These are phyloP conservation scores for Insectozyma bohioensis DNA, from an alignment of 1,139 yeast genomes.

Conservation along the genomic window DNA sequence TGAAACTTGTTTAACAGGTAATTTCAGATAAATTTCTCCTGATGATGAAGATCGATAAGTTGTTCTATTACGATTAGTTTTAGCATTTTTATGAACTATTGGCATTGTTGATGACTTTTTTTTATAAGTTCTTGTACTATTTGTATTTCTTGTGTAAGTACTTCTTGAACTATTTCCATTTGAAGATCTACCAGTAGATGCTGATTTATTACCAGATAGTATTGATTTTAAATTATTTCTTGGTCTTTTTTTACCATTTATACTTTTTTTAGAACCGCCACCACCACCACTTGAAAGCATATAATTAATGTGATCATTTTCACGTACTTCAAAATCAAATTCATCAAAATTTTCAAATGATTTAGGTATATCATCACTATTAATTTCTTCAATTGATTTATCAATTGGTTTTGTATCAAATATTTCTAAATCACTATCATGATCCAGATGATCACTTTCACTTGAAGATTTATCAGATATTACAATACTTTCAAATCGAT, in stretches of 20 bases:
- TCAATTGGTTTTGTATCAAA: background rate
- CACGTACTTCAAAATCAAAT: constrained; percentile 11
- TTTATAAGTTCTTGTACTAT: too few species aligned
- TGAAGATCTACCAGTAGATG: too few species aligned
- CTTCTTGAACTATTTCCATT: too few species aligned
- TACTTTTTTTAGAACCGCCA: too few species aligned
- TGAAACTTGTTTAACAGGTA: constrained; percentile 7
- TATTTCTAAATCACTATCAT: constrained; percentile 7
- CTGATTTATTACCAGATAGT: too few species aligned
- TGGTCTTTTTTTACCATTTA: too few species aligned
- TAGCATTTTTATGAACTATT: too few species aligned
- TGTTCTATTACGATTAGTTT: too few species aligned
- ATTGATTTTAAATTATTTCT: too few species aligned
- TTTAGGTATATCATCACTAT: background rate
- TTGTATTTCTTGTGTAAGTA: too few species aligned
- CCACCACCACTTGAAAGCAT: constrained; percentile 7
- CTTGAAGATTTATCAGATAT: constrained; percentile 6
- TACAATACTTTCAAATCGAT: constrained; percentile 1
- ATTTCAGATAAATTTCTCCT: constrained; percentile 8
- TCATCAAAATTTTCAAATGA: background rate
- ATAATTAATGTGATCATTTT: constrained; percentile 10
- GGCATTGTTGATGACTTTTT: too few species aligned
- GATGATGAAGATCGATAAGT: constrained; percentile 2
- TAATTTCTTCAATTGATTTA: background rate
- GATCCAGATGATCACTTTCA: constrained; percentile 1